A percentile compares a stretch with the other conserved stretches of the same genome.
Conservation (phyloP, 2,329 filamentous ascomycete species). For the Mariannaea elegans region DNA sequence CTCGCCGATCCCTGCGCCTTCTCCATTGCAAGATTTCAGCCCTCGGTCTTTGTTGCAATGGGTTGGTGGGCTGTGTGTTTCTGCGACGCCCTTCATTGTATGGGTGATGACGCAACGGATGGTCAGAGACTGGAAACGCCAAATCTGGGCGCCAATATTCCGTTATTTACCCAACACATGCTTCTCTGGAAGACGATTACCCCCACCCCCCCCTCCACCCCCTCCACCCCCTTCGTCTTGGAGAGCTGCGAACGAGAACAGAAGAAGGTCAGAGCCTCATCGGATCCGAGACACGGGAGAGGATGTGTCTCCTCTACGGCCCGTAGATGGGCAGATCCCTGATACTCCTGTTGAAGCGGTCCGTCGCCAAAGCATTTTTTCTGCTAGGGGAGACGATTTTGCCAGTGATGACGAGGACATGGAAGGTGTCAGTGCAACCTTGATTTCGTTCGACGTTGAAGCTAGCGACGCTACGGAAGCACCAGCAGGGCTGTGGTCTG, state of each 20-base stretch:
- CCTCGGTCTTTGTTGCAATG: conserved; percentile 53
- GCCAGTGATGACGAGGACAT: conserved; percentile 65
- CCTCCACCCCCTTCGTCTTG: conserved; percentile 33
- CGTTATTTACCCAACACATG: conserved; percentile 51
- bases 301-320: conserved; percentile 37
- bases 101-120: conserved; percentile 55
- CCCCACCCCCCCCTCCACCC: conserved; percentile 31
- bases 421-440: conserved; percentile 62
- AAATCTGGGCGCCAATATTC: conserved; percentile 52
- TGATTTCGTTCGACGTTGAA: conserved; percentile 70
- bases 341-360: conserved; percentile 45
- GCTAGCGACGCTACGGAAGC: conserved; percentile 62
- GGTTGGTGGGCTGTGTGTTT: conserved; percentile 52
- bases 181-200: conserved; percentile 35
- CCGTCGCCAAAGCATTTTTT: conserved; percentile 57
- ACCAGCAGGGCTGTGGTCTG: conserved; percentile 64
- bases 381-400: conserved; percentile 60
- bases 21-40: conserved; percentile 50
- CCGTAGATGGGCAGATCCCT: conserved; percentile 43
- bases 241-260: conserved; percentile 22
- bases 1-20: conserved; percentile 60
- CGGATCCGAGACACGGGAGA: conserved; percentile 34
- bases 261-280: conserved; percentile 31
- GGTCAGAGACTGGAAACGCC: conserved; percentile 46
- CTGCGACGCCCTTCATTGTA: conserved; percentile 56